A percentile compares a stretch with the other conserved stretches of the same genome.
Conservation (phyloP, 192 early-diverging fungal genomes). For the Backusella mclennaniae region DNA sequence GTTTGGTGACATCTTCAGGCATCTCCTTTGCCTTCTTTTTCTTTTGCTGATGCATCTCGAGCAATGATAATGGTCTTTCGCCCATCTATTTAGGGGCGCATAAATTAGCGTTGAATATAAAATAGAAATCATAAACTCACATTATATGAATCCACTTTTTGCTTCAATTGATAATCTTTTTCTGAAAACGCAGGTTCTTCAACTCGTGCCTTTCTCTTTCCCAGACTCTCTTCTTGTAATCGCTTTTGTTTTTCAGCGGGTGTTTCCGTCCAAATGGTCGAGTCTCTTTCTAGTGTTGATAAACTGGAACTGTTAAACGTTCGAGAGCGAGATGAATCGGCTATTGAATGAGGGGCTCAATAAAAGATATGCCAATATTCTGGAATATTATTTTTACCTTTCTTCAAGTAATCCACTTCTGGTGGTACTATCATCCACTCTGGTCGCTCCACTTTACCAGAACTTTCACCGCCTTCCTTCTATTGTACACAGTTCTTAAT, state of each 20-base stretch:
- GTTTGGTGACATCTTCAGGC: constrained; percentile 29
- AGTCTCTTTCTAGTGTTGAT: constrained; percentile 12
- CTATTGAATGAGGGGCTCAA: neutral
- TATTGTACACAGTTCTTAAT: neutral
- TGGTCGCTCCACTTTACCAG: constrained; percentile 23
- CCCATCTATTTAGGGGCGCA: constrained; percentile 1
- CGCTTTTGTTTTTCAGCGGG: constrained; percentile 18
- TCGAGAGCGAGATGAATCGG: constrained; percentile 17
- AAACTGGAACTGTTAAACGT: constrained; percentile 21
- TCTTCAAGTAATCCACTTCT: constrained; percentile 31
- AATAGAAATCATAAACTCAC: constrained; percentile 9
- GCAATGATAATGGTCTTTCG: constrained; percentile 25
- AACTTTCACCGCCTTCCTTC: neutral
- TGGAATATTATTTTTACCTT: constrained; percentile 12
- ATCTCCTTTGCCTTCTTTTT: neutral
- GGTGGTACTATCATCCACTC: constrained; percentile 40
- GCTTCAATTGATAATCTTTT: constrained; percentile 8
- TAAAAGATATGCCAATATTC: neutral
- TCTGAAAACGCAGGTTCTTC: neutral
- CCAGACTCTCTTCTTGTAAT: constrained; percentile 8
- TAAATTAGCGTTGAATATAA: neutral
- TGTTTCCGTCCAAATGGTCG: constrained; percentile 30
- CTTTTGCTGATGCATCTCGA: constrained; percentile 35
- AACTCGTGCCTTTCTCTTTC: neutral
- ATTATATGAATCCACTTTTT: constrained; percentile 27